Base-by-base conservation (phyloP, 2,329 filamentous ascomycete genomes). In the Trichothecium sympodiale region DNA sequence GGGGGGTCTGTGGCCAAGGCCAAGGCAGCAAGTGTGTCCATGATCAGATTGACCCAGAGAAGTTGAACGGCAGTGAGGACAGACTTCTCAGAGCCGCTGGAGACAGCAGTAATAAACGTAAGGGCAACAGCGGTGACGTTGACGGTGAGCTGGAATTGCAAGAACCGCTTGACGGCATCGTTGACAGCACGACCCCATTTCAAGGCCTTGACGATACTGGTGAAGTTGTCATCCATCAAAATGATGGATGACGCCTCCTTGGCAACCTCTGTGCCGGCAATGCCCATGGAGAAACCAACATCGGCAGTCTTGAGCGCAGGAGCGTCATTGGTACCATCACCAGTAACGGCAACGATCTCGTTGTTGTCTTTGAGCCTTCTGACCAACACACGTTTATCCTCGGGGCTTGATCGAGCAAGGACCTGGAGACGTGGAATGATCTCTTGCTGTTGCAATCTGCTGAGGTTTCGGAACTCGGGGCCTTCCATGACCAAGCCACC, bases 11-110 rank as follows among this genome's bases (percentile, higher is more conserved):
- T 94, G 2, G 87, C 87, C 36, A 94, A 72, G 8, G 87, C 87
- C 29, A 94, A 69, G 13, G 87, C 87, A 17, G 87, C 88, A 41
- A 95, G 85, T 0, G 88, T 94, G 50, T 95, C 88, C 88, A 94
- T 95, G 61, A 95, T 95, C 48, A 95, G 67, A 51, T 94, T 95
- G 50, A 95, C 86, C 88, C 88, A 95, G 20, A 95, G 77, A 47
- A 95, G 73, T 59, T 95, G 88, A 17, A 94, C 87, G 9, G 87
- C 87, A 3, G 77, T 91, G 38, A 95, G 64, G 17, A 94, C 87
- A 33, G 85, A 85, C 33, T 65, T 56, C 54, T 89, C 80, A 2
- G 76, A 60, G 1, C 55, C 52, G 54, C 71, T 87, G 20, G 80
- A 76, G 8, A 94, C 83, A 23, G 87, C 83, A 10, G 86, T 87